Conservation (phyloP, 345 rosid genomes). For the Dipteronia dyeriana region DNA sequence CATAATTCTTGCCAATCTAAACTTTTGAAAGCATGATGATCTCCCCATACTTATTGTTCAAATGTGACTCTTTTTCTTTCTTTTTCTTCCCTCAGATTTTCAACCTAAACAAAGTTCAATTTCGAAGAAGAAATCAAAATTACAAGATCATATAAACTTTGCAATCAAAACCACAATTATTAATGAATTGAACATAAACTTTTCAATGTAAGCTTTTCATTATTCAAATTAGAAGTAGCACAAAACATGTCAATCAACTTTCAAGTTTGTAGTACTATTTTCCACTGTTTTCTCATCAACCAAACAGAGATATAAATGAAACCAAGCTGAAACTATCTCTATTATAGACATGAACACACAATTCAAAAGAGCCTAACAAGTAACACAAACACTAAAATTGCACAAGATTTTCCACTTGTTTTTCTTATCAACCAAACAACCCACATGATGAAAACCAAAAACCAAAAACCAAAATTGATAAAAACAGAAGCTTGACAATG, state of each 20-base stretch:
- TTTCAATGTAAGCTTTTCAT: too few species aligned
- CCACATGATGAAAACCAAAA: neutral
- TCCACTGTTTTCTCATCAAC: conserved; percentile 15
- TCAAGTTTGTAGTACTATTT: neutral
- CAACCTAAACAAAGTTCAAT: conserved; percentile 22
- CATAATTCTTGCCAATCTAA: conserved; percentile 51
- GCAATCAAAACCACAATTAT: neutral
- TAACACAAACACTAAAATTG: too few species aligned
- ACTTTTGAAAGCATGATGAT: conserved; percentile 47
- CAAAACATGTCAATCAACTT: too few species aligned
- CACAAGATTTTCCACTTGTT: too few species aligned
- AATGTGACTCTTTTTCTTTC: neutral
- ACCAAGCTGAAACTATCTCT: neutral
- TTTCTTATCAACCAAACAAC: neutral
- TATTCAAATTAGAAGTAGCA: too few species aligned
- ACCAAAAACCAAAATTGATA: neutral
- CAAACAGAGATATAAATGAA: conserved; percentile 10
- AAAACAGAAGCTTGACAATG: conserved; percentile 4
- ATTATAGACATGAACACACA: neutral
- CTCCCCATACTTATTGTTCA: conserved; percentile 43
- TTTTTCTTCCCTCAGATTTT: conserved; percentile 5
- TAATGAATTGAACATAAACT: too few species aligned
- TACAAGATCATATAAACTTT: neutral
- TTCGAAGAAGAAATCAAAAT: neutral
- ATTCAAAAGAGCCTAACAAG: too few species aligned